Conservation (phyloP, 2,329 filamentous ascomycete species). For the Leptographium lundbergii region DNA sequence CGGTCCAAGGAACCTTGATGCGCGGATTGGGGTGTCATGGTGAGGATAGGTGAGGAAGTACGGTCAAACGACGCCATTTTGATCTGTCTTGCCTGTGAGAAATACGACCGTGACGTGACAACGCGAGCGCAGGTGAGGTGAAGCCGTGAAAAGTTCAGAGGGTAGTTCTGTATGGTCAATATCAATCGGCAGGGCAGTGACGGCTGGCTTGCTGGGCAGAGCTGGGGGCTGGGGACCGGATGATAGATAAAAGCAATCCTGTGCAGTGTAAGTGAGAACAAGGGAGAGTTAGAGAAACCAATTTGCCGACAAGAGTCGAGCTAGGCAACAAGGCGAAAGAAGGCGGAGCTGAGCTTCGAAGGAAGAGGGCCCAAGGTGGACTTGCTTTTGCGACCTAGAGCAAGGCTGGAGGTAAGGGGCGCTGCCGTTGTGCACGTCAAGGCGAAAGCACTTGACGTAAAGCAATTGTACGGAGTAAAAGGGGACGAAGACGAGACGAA, state of each 20-base stretch:
- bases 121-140: not conserved
- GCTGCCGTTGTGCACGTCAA: not conserved
- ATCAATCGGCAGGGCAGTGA: not conserved
- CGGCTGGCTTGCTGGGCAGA: not conserved
- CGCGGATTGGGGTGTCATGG: slow-evolving; percentile 30
- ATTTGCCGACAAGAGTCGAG: not conserved
- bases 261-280: not conserved
- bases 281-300: not conserved
- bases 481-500: no score
- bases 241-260: not conserved
- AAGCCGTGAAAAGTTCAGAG: not conserved
- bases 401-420: not conserved
- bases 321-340: not conserved
- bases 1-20: slow-evolving; percentile 28
- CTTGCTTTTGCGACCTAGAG: not conserved
- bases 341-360: not conserved
- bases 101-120: not conserved
- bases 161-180: not conserved
- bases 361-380: not conserved
- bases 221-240: not conserved
- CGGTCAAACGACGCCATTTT: slow-evolving; percentile 32
- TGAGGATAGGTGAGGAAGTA: slow-evolving; percentile 33
- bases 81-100: slow-evolving; percentile 2
- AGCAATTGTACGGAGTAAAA: not conserved
- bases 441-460: not conserved